phyloP scores from a whole-genome alignment of 108 stramenopile genomes.

The Ochromonas danica region DNA sequence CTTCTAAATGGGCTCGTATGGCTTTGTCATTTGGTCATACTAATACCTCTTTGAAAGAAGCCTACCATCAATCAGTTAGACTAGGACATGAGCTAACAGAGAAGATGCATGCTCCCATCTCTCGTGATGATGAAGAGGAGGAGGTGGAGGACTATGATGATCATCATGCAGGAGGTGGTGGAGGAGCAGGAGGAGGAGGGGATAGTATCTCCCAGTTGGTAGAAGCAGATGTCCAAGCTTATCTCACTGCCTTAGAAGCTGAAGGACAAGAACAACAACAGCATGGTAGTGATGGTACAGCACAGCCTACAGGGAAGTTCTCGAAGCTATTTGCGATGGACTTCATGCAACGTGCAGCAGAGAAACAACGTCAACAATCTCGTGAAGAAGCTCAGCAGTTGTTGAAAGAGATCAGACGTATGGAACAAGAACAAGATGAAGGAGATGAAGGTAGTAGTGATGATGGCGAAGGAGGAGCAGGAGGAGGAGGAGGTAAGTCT shows the following conservation, averaged over 20 bases:
- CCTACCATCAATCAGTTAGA: constrained; percentile 29
- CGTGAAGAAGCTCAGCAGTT: constrained; percentile 78
- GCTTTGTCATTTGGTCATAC: constrained; percentile 13
- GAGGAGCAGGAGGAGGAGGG: constrained; percentile 10
- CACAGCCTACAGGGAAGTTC: constrained; percentile 48
- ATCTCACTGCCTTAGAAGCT: constrained; percentile 54
- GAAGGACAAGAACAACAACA: no score
- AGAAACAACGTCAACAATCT: constrained; percentile 73
- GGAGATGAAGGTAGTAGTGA: background rate
- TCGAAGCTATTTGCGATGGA: constrained; percentile 79
- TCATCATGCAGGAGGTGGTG: constrained; percentile 22
- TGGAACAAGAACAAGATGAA: background rate
- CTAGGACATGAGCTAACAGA: constrained; percentile 33
- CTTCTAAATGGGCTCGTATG: constrained; percentile 84
- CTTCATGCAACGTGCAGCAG: constrained; percentile 87
- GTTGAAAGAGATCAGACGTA: constrained; percentile 75
- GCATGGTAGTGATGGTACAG: constrained; percentile 36
- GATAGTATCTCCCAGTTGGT: constrained; percentile 28
- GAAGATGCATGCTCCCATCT: no score
- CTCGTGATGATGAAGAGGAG: constrained; percentile 40
- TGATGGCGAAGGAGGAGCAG: no score
- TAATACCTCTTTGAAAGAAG: background rate
- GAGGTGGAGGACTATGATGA: constrained; percentile 39
- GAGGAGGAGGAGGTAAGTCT: constrained; percentile 69
- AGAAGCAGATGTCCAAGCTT: constrained; percentile 49